Percentiles rank a stretch among this genome's conserved stretches.
Conservation (phyloP, 139 green algal species). For the Yamagishiella unicocca region DNA sequence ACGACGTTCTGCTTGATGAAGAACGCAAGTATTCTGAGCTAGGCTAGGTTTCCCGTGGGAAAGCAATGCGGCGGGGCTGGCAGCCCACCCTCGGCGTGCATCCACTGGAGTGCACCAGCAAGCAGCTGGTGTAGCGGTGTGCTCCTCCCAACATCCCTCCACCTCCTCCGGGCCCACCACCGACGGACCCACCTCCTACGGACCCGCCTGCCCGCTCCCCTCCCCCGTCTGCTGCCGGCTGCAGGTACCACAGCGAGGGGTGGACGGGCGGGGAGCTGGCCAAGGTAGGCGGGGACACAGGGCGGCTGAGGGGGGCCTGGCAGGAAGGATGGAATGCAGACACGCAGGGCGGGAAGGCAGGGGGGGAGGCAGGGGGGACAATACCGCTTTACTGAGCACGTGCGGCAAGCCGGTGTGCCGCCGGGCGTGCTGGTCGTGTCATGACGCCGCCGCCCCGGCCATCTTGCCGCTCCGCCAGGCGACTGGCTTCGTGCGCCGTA, state of each 20-base stretch:
- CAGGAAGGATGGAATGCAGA: neutral
- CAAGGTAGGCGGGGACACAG: conserved; percentile 54
- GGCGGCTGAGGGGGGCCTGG: neutral
- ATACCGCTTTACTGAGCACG: neutral
- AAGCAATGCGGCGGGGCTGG: no score
- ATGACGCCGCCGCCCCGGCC: neutral
- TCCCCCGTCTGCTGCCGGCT: neutral
- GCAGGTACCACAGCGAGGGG: conserved; percentile 67
- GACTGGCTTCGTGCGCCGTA: conserved; percentile 68
- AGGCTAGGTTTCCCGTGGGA: no score
- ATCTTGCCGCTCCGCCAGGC: conserved; percentile 49
- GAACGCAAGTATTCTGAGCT: no score
- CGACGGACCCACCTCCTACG: no score
- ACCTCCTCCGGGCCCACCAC: no score
- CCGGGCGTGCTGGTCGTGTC: neutral
- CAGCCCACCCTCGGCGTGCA: no score
- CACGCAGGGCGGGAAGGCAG: neutral
- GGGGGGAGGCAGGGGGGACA: neutral
- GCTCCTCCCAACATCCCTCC: no score
- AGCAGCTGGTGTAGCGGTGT: no score
- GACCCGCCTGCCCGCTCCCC: neutral
- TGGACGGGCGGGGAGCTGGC: conserved; percentile 73
- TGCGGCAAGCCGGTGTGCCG: neutral
- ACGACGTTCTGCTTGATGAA: no score
- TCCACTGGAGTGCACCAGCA: no score